Evolutionary conservation across 2,329 filamentous ascomycete species (phyloP).

Genomic region (Apiospora marii): DNA sequence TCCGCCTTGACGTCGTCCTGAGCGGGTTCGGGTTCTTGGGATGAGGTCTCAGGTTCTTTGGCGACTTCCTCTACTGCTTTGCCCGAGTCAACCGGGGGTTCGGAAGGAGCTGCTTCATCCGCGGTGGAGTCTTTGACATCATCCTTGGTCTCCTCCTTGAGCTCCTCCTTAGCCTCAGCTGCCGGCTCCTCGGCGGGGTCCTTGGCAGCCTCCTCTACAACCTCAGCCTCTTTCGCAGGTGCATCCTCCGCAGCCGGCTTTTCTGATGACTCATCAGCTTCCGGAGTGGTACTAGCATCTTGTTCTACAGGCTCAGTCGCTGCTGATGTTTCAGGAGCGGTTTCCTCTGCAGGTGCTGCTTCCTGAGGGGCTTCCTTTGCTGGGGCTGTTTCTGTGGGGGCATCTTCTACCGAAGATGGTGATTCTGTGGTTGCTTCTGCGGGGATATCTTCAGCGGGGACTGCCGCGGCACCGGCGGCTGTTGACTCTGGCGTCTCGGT

Average conservation of each 20-base stretch:
- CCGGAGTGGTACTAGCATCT: neutral
- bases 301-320: constrained; percentile 1
- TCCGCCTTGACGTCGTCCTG: neutral
- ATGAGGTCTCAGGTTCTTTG: neutral
- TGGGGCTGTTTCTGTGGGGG: neutral
- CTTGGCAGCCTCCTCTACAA: constrained; percentile 8
- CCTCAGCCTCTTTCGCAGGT: neutral
- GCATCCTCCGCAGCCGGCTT: constrained; percentile 1
- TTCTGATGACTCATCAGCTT: constrained; percentile 18
- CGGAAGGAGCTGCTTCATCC: neutral
- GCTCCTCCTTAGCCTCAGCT: constrained; percentile 22
- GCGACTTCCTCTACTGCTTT: neutral
- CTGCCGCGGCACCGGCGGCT: neutral
- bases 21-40: neutral
- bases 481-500: neutral
- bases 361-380: neutral
- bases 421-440: neutral
- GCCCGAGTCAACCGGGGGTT: neutral
- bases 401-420: neutral
- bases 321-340: constrained; percentile 12
- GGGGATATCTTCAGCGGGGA: constrained; percentile 1
- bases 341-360: neutral
- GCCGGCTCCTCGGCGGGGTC: constrained; percentile 16
- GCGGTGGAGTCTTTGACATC: constrained; percentile 2
- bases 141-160: constrained; percentile 20